phyloP scores from a whole-genome alignment of 495 filamentous ascomycete species.

The Hypomontagnella submonticulosa region DNA sequence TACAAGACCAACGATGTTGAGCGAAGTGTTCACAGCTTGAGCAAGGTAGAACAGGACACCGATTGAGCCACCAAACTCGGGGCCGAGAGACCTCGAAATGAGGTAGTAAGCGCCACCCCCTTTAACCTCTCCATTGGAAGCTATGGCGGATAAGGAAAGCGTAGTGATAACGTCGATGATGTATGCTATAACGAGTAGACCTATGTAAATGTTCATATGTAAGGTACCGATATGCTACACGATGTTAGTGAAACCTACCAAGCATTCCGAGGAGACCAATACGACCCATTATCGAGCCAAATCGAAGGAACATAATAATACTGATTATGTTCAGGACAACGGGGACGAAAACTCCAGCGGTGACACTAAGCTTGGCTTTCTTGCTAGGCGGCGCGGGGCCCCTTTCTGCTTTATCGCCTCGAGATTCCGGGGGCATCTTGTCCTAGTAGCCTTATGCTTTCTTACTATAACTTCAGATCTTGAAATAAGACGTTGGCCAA shows the following conservation, averaged over 20 bases:
- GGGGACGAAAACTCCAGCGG: slow-evolving; percentile 86
- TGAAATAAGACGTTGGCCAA: background rate
- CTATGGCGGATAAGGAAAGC: slow-evolving; percentile 87
- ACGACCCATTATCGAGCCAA: slow-evolving; percentile 83
- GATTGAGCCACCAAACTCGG: slow-evolving; percentile 92
- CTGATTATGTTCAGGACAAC: slow-evolving; percentile 90
- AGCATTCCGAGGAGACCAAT: slow-evolving; percentile 82
- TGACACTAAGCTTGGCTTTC: slow-evolving; percentile 73
- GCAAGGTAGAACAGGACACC: slow-evolving; percentile 90
- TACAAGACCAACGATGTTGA: slow-evolving; percentile 89
- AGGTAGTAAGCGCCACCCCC: slow-evolving; percentile 91
- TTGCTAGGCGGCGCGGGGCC: slow-evolving; percentile 38
- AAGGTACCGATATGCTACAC: slow-evolving; percentile 11
- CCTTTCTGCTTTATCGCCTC: slow-evolving; percentile 29
- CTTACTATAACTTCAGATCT: background rate
- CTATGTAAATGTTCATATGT: slow-evolving; percentile 52
- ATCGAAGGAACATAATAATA: slow-evolving; percentile 91
- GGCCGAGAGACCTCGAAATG: slow-evolving; percentile 86
- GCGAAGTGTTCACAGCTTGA: slow-evolving; percentile 84
- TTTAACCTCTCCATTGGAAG: slow-evolving; percentile 88
- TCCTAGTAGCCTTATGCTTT: background rate
- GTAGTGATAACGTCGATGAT: slow-evolving; percentile 84
- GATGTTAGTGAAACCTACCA: slow-evolving; percentile 60
- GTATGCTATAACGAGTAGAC: slow-evolving; percentile 76
- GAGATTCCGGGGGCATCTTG: slow-evolving; percentile 42